Base-by-base conservation (phyloP, 2,329 filamentous ascomycete species). In the Blumeria hordei region DNA sequence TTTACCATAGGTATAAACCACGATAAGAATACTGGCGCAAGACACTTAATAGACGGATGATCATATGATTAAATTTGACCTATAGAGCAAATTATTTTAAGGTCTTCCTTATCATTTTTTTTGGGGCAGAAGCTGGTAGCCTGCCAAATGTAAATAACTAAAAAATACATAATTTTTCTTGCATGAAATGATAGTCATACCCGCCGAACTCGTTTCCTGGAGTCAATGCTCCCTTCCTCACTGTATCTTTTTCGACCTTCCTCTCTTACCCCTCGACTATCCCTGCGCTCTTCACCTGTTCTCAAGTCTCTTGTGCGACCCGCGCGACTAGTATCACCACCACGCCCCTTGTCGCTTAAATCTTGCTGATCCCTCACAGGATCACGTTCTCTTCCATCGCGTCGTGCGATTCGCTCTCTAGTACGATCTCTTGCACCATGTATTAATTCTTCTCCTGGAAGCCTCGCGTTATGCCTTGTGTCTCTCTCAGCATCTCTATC, bases 201-300 rank as follows among this genome's bases (percentile, higher is more conserved):
- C 41, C 51, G 39, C 58, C 10, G 59, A 57, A 56, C 62, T 60
- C 58, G 65, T 66, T 21, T 63, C 61, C 58, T 63, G 18, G 59
- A 56, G 39, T 64, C 62, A 52, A 61, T 50, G 14, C 54, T 55
- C 12, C 60, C 62, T 51, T 61, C 64, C 33, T 66, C 63, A 28
- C 59, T 58, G 28, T 61, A 59, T 59, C 65, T 57, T 59, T 66
- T 65, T 50, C 64, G 60, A 37, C 59, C 59, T 8, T 59, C 56
- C 47, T 59, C 59, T 56, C 62, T 61, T 28, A 56, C 59, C 32
- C 58, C 59, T 12, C 62, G 59, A 51, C 54, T 58, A 50, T 64
- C 64, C 16, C 61, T 60, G 49, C 60, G 59, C 10, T 61, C 62
- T 51, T 60, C 59, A 8, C 59, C 50, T 34, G 16, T 57, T 55